A percentile compares a stretch with the other conserved stretches of the same genome.
phyloP scores from a whole-genome alignment of 805 yeast species.

The Komagataella pseudopastoris region DNA sequence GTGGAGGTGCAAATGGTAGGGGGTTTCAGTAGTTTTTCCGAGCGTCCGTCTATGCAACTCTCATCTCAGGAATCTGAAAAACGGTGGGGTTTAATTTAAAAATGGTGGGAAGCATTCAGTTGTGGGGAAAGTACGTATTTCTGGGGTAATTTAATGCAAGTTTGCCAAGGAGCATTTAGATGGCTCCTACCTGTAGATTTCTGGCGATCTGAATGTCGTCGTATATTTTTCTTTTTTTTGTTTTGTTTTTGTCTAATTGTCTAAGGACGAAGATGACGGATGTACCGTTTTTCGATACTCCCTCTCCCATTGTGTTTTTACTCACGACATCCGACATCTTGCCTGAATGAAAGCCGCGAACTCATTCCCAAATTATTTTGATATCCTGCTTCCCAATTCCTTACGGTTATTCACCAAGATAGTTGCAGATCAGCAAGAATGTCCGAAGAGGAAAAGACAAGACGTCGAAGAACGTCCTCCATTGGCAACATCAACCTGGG shows the following conservation, averaged over 20 bases:
- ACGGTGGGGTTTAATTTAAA: neutral
- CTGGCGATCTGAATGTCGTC: neutral
- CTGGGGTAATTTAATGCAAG: neutral
- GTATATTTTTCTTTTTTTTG: neutral
- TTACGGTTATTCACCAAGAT: neutral
- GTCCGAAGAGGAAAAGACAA: slow-evolving; percentile 2
- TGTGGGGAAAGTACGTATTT: neutral
- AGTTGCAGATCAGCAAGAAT: neutral
- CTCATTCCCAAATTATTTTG: neutral
- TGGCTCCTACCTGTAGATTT: too few species aligned
- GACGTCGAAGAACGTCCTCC: slow-evolving; percentile 44
- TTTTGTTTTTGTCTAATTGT: too few species aligned
- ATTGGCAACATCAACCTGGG: slow-evolving; percentile 69
- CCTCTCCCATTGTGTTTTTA: neutral
- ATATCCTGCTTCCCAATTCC: neutral
- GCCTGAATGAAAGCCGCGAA: neutral
- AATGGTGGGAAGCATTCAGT: neutral
- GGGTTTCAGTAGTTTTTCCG: neutral
- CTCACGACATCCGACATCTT: neutral
- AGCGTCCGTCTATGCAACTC: neutral
- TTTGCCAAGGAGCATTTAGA: too few species aligned
- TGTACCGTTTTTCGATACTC: too few species aligned
- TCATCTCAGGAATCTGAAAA: neutral
- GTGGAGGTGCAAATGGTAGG: neutral
- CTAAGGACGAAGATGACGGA: too few species aligned